Base-by-base conservation (phyloP, 345 rosid genomes). In the Camelina sativa region DNA sequence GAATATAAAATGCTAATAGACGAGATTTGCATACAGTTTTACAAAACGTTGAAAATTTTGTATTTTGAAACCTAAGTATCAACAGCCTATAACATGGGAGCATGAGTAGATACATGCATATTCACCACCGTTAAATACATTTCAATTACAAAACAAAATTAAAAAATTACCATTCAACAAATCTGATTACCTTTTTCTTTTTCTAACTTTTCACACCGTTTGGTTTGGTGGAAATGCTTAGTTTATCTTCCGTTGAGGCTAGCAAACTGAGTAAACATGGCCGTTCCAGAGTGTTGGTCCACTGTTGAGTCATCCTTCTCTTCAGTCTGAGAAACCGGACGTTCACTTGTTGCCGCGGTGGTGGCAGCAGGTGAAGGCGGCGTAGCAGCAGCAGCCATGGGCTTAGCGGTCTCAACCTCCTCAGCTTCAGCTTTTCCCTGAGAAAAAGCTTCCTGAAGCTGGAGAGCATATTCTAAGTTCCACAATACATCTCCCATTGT, bases 381-480 rank as follows among this genome's bases (percentile, higher is more conserved):
- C 1, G 58, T 38, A 1, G 71, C 58, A 37, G 44, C 62, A 1
- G 48, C 20, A 4, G 79, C 79, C 20, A 54, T 76, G 0, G 48
- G 62, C 56, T 59, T 60, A 34, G n/a, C 57, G 16, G 60, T 72
- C 16, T 77, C 73, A 66, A 28, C 71, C 44, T 78, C 77, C 4
- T 85, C 87, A 4, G 83, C 87, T 15, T 85, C 88, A 5, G 74
- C 11, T 73, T 85, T 81, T 7, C 80, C 88, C 38, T 76, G 67
- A 11, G 86, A 11, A 65, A 80, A 88, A 2, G 87, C 76, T 62
- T 88, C 93, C 60, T 90, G 96, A 47, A 90, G 84, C 72, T 90
- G 96, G 77, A 90, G 75, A 11, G 96, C 93, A 75, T 84, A 86
- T 56, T 90, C 96, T 76, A 90, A 79, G 71, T 87, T 83, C 91